Evolutionary conservation across 2,329 filamentous ascomycete genomes (phyloP), one percentile per base, ranked within the genome.

Genomic region (Trematosphaeria pertusa): DNA sequence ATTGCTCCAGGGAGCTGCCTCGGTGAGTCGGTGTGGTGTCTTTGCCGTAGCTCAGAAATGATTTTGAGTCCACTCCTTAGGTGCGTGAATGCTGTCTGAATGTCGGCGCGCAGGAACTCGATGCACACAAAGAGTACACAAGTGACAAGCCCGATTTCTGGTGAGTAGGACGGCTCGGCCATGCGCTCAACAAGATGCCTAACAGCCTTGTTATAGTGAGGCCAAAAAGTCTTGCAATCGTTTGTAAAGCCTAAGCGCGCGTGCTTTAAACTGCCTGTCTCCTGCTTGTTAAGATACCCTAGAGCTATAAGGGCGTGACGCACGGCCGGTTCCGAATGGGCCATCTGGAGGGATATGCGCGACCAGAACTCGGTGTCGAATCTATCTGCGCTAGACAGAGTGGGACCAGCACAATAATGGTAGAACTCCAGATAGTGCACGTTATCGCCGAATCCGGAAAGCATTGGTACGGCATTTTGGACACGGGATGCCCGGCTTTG

Each of bases 51-150:
- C 24, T 58, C 53, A 10, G 51, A 30, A 14, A 66, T 52, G 15
- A 79, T 60, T 30, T 66, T 72, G 3, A 79, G 43, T 0, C 78
- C 78, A 31, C 67, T 76, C n/a, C 69, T 65, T 5, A 80, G 65
- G 53, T 80, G 78, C 3, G 58, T 54, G 21, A 73, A 68, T 10
- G 69, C 75, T 0, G 72, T 64, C 9, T 62, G 54, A 37, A 74
- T 75, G 22, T 74, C 70, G 1, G 73, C 75, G 10, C 72, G 67
- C 3, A 79, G 48, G 21, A 73, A 71, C 43, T 79, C 76, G 33
- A 78, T 64, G 39, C 67, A 73, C 4, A 76, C 62, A 49, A 78
- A 78, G 1, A 77, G 44, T 38, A 77, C 53, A 42, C 75, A 78
- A 3, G 72, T 66, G 35, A 78, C 73, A 15, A 78, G 62, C 2